Evolutionary conservation across 768 basidiomycete genomes (phyloP).

Genomic region (Stropharia rugosoannulata): DNA sequence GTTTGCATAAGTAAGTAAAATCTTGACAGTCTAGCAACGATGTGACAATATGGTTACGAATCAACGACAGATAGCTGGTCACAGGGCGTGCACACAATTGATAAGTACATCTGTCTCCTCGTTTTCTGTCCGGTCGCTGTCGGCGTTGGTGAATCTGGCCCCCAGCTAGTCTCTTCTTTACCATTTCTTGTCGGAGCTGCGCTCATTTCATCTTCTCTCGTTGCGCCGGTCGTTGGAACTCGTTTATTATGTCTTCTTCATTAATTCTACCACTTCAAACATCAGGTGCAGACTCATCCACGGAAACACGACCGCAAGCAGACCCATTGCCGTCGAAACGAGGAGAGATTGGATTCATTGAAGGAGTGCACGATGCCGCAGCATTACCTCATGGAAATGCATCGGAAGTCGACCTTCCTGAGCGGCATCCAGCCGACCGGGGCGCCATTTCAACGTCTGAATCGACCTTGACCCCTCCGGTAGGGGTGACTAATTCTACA

Average conservation of each 20-base stretch:
- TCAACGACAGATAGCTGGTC: not conserved
- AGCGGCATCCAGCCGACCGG: conserved; percentile 41
- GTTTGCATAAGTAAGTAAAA: not conserved
- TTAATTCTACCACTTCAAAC: conserved; percentile 8
- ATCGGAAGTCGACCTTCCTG: conserved; percentile 27
- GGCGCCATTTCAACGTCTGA: conserved; percentile 2
- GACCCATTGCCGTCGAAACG: conserved; percentile 62
- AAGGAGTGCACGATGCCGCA: conserved; percentile 31
- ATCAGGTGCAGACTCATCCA: conserved; percentile 5
- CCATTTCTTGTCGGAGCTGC: conserved; percentile 12
- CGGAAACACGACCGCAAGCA: conserved; percentile 46
- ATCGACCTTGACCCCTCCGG: conserved; percentile 8
- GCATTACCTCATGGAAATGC: conserved; percentile 39
- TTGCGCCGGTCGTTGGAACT: conserved; percentile 18
- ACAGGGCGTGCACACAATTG: not conserved
- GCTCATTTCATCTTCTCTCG: conserved; percentile 13
- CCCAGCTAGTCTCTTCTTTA: conserved; percentile 5
- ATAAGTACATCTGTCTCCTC: too few relatives aligned
- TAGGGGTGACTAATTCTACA: conserved; percentile 6
- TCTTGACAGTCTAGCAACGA: not conserved
- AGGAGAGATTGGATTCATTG: conserved; percentile 65
- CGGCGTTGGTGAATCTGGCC: not conserved
- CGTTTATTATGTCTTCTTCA: conserved; percentile 9
- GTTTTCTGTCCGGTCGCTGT: not conserved
- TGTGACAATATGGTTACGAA: conserved; percentile 7